These are phyloP conservation scores for Phytophthora cactorum DNA, from an alignment of 352 stramenopile species.

Conservation along the genomic window DNA sequence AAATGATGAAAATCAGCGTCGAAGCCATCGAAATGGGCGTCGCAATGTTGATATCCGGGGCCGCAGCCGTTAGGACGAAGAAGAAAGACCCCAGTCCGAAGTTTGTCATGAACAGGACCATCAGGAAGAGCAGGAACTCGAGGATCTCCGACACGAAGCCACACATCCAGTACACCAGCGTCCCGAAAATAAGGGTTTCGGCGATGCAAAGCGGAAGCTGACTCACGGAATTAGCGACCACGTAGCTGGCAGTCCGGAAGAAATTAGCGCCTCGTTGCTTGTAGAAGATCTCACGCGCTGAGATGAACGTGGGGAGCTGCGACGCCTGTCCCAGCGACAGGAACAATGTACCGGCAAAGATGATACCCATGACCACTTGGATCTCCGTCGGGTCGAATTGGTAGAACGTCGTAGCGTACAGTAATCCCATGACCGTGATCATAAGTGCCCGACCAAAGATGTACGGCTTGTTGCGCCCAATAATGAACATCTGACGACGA, in stretches of 20 bases:
- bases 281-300: conserved; percentile 1
- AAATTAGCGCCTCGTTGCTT: conserved; percentile 1
- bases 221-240: conserved; percentile 47
- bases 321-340: conserved; percentile 26
- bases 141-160: conserved; percentile 43
- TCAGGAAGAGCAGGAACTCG: conserved; percentile 47
- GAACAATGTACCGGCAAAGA: conserved; percentile 80
- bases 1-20: conserved; percentile 59
- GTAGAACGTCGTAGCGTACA: conserved; percentile 48
- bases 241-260: conserved; percentile 50
- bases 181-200: conserved; percentile 73
- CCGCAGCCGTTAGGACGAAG: conserved; percentile 50
- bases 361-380: conserved; percentile 71
- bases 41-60: conserved; percentile 45
- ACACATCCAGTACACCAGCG: conserved; percentile 82
- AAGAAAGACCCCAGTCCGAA: conserved; percentile 58
- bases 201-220: conserved; percentile 45
- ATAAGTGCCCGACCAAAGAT: conserved; percentile 48
- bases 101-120: conserved; percentile 46
- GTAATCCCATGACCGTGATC: conserved; percentile 51
- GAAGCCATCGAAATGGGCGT: conserved; percentile 52
- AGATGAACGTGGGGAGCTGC: conserved; percentile 1
- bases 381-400: conserved; percentile 41
- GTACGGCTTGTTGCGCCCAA: conserved; percentile 57
- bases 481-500: conserved; percentile 72